phyloP scores from a whole-genome alignment of 345 rosid species.

The Populus simonii region DNA sequence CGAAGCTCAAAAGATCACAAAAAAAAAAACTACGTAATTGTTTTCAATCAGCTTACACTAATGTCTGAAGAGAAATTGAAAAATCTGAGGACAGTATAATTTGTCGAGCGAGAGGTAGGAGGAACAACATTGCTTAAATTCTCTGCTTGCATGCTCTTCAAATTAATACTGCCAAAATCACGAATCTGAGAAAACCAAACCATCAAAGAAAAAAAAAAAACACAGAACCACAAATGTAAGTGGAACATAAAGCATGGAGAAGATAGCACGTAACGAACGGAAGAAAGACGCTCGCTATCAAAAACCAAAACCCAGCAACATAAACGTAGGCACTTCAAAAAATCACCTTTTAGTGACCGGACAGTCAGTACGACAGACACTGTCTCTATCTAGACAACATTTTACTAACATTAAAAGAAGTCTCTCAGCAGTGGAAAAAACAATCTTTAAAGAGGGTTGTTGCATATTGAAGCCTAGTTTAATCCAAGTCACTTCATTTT shows the following conservation, averaged over 20 bases:
- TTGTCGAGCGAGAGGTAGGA: constrained; percentile 82
- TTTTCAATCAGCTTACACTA: constrained; percentile 55
- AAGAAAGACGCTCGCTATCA: not conserved
- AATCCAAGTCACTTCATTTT: not conserved
- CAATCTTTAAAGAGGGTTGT: not conserved
- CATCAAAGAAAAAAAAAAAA: constrained; percentile 27
- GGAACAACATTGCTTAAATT: constrained; percentile 78
- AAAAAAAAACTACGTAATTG: not conserved
- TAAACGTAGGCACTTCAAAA: not conserved
- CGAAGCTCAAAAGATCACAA: not conserved
- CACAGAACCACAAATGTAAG: constrained; percentile 16
- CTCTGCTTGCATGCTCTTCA: constrained; percentile 95
- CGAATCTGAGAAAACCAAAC: constrained; percentile 61
- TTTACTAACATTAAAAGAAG: not conserved
- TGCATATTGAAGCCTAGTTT: not conserved
- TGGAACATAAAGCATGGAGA: constrained; percentile 6
- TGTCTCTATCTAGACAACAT: not conserved
- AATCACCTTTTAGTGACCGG: not conserved
- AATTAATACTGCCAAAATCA: constrained; percentile 94
- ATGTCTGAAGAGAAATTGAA: constrained; percentile 54
- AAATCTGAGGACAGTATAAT: constrained; percentile 77
- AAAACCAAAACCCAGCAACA: not conserved
- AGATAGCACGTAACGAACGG: not conserved
- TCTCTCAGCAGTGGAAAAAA: not conserved
- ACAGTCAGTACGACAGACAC: not conserved